Conservation (phyloP, 352 stramenopile genomes). For the Phytophthora constricta region DNA sequence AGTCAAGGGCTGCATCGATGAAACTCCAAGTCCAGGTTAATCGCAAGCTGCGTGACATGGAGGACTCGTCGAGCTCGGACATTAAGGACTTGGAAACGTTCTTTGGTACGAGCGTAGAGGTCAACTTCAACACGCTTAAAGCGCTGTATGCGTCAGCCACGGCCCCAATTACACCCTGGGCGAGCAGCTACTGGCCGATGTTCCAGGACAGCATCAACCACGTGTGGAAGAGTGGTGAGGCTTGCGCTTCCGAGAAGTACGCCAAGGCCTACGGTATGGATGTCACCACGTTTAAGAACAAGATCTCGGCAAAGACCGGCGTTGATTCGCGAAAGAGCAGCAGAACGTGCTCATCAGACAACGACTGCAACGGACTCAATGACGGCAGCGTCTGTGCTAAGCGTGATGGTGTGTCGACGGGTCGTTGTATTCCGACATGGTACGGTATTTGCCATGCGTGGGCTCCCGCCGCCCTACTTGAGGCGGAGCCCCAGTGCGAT, state of each 20-base stretch:
- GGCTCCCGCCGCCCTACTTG: conserved; percentile 36
- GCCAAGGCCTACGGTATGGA: conserved; percentile 42
- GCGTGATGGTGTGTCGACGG: conserved; percentile 9
- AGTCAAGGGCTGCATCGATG: conserved; percentile 1
- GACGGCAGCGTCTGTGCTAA: conserved; percentile 31
- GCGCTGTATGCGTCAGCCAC: conserved; percentile 22
- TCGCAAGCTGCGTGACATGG: conserved; percentile 23
- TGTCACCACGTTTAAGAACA: conserved; percentile 37
- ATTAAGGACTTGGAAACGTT: conserved; percentile 37
- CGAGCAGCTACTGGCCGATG: conserved; percentile 61
- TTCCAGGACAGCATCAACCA: conserved; percentile 68
- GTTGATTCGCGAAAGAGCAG: conserved; percentile 28
- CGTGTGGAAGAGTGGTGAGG: conserved; percentile 32
- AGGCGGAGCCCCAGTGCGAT: conserved; percentile 38
- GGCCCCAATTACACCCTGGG: conserved; percentile 35
- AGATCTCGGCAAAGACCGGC: conserved; percentile 36
- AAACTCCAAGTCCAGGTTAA: conserved; percentile 7
- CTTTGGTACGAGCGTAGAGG: conserved; percentile 43
- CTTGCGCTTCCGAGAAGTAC: conserved; percentile 48
- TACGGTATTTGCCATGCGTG: conserved; percentile 45
- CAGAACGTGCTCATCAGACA: conserved; percentile 16
- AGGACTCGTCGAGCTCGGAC: conserved; percentile 32
- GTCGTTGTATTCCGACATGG: conserved; percentile 40
- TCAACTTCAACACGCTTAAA: conserved; percentile 32
- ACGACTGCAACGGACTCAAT: conserved; percentile 14